Conservation (phyloP, 768 basidiomycete genomes). For the Tremella fuciformis region DNA sequence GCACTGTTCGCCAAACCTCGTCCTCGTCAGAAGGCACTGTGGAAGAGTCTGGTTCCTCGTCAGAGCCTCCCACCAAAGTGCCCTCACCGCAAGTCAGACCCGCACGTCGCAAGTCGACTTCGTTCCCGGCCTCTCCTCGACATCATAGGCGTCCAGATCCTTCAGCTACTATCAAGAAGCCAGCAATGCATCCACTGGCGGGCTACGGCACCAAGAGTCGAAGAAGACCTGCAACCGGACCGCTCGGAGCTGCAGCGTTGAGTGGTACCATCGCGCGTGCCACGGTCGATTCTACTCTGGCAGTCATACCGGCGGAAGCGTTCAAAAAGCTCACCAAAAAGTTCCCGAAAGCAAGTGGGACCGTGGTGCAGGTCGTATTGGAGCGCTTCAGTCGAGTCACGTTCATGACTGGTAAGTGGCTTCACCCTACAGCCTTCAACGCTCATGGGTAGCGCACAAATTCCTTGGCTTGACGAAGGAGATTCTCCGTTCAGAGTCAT, state of each 20-base stretch:
- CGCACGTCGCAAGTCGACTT: not conserved
- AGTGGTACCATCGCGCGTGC: slow-evolving; percentile 71
- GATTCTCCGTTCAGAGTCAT: slow-evolving; percentile 92
- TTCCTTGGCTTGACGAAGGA: slow-evolving; percentile 93
- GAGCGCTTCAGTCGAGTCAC: slow-evolving; percentile 96
- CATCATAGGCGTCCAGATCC: slow-evolving; percentile 14
- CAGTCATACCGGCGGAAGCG: slow-evolving; percentile 98
- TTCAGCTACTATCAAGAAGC: not conserved
- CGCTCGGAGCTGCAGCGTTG: slow-evolving; percentile 18
- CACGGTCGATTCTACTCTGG: slow-evolving; percentile 87
- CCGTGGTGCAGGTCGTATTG: slow-evolving; percentile 91
- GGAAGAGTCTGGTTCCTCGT: not conserved
- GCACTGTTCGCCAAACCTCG: not conserved
- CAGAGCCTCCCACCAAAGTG: slow-evolving; percentile 2
- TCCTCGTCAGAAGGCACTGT: not conserved
- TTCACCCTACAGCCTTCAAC: not conserved
- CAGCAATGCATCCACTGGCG: slow-evolving; percentile 1
- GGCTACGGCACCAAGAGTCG: not conserved
- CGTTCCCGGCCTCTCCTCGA: not conserved
- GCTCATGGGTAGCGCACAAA: slow-evolving; percentile 62
- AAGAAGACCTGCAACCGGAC: not conserved
- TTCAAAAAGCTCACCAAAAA: slow-evolving; percentile 91
- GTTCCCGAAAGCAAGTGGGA: slow-evolving; percentile 93
- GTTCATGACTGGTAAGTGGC: slow-evolving; percentile 69
- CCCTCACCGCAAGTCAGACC: not conserved